phyloP scores from a whole-genome alignment of 73 alveolate species.

The Paramecium caudatum region DNA sequence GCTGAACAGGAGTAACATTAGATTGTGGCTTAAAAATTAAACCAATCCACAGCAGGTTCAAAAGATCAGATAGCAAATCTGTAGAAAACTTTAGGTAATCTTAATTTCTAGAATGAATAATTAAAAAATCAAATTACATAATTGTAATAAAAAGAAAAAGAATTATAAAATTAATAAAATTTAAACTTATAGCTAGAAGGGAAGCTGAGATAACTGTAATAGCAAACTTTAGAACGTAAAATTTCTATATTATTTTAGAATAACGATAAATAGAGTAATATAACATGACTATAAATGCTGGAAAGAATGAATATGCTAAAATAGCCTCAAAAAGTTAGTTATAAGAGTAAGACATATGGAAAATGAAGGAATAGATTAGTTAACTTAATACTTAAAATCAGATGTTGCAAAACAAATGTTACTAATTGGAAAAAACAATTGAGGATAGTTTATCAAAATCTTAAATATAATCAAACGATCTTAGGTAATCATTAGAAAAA shows the following conservation, averaged over 20 bases:
- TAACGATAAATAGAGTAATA: background rate
- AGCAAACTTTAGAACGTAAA: background rate
- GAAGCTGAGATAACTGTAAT: background rate
- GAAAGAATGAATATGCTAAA: conserved; percentile 16
- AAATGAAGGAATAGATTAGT: conserved; percentile 1
- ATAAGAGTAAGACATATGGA: conserved; percentile 17
- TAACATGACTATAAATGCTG: background rate
- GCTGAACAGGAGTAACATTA: background rate
- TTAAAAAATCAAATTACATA: background rate
- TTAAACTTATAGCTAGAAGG: background rate
- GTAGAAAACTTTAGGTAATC: background rate
- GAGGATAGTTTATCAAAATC: background rate
- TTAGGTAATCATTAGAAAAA: background rate
- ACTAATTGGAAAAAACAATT: background rate
- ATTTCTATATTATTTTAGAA: background rate
- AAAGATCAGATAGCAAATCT: background rate
- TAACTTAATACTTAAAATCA: background rate
- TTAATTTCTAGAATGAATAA: background rate
- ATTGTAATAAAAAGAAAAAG: conserved; percentile 18
- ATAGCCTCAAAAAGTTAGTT: background rate
- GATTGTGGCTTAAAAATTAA: background rate
- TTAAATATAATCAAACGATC: background rate
- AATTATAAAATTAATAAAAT: background rate
- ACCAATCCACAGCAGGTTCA: background rate
- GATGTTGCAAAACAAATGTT: background rate